phyloP scores from a whole-genome alignment of 2,329 filamentous ascomycete genomes.

The Paraphaeosphaeria sporulosa region DNA sequence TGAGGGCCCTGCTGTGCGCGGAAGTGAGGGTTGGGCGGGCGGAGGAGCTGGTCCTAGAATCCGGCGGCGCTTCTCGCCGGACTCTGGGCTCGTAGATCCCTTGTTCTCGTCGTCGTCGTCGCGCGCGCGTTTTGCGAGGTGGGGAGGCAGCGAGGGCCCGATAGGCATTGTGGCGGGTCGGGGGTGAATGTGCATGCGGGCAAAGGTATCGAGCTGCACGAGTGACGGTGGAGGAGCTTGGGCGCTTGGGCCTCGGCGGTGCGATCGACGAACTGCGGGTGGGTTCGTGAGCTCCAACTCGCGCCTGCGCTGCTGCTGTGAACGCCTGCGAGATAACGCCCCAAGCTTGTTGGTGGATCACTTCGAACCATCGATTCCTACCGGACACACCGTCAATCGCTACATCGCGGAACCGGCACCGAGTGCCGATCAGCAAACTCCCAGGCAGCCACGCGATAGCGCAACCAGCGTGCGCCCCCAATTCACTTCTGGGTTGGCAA shows the following conservation, averaged over 20 bases:
- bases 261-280: slow-evolving; percentile 24
- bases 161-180: slow-evolving; percentile 65
- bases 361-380: not conserved
- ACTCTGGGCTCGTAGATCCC: slow-evolving; percentile 50
- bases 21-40: slow-evolving; percentile 43
- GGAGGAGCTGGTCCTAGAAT: slow-evolving; percentile 65
- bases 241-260: slow-evolving; percentile 24
- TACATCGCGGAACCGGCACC: not conserved
- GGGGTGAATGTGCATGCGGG: slow-evolving; percentile 6
- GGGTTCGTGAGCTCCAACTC: slow-evolving; percentile 24
- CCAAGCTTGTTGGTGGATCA: not conserved
- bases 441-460: slow-evolving; percentile 20
- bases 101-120: slow-evolving; percentile 53
- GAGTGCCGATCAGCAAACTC: slow-evolving; percentile 2
- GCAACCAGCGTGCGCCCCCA: slow-evolving; percentile 21
- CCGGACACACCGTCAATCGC: not conserved
- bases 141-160: slow-evolving; percentile 73
- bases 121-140: slow-evolving; percentile 64
- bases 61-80: slow-evolving; percentile 59
- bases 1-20: slow-evolving; percentile 60
- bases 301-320: slow-evolving; percentile 16
- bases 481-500: slow-evolving; percentile 17
- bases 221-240: slow-evolving; percentile 28
- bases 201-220: slow-evolving; percentile 8
- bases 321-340: not conserved